phyloP scores from a whole-genome alignment of 495 filamentous ascomycete genomes.

The Daldinia concentrica region DNA sequence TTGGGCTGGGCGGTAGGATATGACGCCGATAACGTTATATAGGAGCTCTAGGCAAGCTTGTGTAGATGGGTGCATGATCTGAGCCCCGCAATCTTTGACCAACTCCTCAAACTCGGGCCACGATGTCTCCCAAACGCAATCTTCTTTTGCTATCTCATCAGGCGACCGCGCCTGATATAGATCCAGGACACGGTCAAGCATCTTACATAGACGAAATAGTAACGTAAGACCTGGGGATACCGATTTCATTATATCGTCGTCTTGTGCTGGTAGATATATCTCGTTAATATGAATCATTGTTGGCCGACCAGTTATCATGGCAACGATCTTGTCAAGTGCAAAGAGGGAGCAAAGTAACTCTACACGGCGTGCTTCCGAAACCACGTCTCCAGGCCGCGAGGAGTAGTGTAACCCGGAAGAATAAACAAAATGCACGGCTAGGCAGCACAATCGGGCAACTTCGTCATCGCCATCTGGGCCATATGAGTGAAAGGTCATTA shows the following conservation, averaged over 20 bases:
- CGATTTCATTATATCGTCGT: slow-evolving; percentile 45
- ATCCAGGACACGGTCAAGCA: slow-evolving; percentile 65
- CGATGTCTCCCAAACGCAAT: slow-evolving; percentile 58
- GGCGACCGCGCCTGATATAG: slow-evolving; percentile 60
- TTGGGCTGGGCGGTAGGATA: slow-evolving; percentile 31
- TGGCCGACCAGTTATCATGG: slow-evolving; percentile 64
- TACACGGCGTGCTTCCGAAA: slow-evolving; percentile 31
- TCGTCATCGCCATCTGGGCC: slow-evolving; percentile 43
- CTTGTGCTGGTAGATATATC: slow-evolving; percentile 61
- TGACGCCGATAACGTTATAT: slow-evolving; percentile 20
- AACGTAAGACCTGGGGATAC: slow-evolving; percentile 38
- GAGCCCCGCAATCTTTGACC: slow-evolving; percentile 39
- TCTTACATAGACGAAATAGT: slow-evolving; percentile 45
- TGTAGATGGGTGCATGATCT: slow-evolving; percentile 9
- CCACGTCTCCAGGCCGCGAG: slow-evolving; percentile 17
- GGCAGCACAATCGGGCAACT: slow-evolving; percentile 26
- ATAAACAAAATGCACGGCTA: slow-evolving; percentile 60
- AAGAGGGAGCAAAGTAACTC: slow-evolving; percentile 68
- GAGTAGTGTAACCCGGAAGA: slow-evolving; percentile 64
- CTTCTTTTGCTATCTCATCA: slow-evolving; percentile 45
- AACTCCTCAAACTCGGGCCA: slow-evolving; percentile 68
- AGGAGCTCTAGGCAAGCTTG: slow-evolving; percentile 25
- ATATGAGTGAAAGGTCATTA: slow-evolving; percentile 46
- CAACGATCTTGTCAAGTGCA: slow-evolving; percentile 68
- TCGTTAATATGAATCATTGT: slow-evolving; percentile 62